phyloP scores from a whole-genome alignment of 2,329 filamentous ascomycete species.

The Aspergillus pseudonomiae region DNA sequence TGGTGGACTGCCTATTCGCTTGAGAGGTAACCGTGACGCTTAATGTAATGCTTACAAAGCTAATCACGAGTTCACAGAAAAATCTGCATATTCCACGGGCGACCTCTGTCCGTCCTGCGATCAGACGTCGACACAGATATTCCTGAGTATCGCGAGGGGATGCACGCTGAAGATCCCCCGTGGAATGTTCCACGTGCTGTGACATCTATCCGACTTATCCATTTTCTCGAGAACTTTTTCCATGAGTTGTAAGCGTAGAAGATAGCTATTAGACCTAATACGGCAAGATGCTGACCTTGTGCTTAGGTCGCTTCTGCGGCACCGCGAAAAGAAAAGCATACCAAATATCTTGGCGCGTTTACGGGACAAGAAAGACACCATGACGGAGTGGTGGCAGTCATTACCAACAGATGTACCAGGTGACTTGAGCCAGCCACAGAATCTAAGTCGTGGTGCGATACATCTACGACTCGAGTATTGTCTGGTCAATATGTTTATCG shows the following conservation, averaged over 20 bases:
- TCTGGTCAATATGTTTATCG: constrained; percentile 54
- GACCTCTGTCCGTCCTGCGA: constrained; percentile 53
- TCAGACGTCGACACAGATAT: constrained; percentile 54
- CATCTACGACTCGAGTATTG: constrained; percentile 49
- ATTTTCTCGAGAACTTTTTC: constrained; percentile 25
- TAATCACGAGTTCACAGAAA: constrained; percentile 33
- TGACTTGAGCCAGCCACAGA: neutral
- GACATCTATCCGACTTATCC: constrained; percentile 30
- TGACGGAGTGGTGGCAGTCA: constrained; percentile 20
- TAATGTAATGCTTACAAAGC: accelerated
- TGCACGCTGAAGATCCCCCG: neutral
- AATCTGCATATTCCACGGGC: constrained; percentile 56
- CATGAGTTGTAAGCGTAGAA: constrained; percentile 23
- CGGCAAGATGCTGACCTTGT: neutral
- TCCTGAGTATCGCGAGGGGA: constrained; percentile 32
- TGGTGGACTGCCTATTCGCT: constrained; percentile 58
- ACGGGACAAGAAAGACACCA: constrained; percentile 10
- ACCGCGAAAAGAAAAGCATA: constrained; percentile 14
- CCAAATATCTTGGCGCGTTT: constrained; percentile 14
- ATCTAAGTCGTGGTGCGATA: constrained; percentile 19
- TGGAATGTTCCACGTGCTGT: constrained; percentile 17
- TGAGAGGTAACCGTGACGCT: constrained; percentile 45
- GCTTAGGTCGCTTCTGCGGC: constrained; percentile 19
- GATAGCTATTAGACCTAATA: accelerated
- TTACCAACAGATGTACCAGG: constrained; percentile 6